A percentile compares a stretch with the other conserved stretches of the same genome.
phyloP scores from a whole-genome alignment of 129 eudicot species.

The Flaveria linearis region DNA sequence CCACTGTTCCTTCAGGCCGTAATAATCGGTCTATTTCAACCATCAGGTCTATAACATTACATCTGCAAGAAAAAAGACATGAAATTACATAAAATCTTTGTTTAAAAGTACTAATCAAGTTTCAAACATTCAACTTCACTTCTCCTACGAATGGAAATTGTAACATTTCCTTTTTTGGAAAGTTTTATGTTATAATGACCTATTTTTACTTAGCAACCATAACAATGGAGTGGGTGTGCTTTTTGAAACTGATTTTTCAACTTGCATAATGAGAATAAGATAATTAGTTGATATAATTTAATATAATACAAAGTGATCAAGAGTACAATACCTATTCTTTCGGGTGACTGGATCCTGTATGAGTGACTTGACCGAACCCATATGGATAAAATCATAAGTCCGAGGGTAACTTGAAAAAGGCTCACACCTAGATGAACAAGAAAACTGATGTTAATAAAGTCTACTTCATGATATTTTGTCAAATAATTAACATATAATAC shows the following conservation, averaged over 20 bases:
- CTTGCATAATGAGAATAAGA: neutral
- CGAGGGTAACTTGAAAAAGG: conserved; percentile 98
- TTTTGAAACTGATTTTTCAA: neutral
- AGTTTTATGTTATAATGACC: neutral
- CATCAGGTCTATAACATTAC: conserved; percentile 74
- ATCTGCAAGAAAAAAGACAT: conserved; percentile 44
- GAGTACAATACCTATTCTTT: conserved; percentile 55
- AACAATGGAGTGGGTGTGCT: neutral
- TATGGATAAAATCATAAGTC: conserved; percentile 84
- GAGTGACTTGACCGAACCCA: conserved; percentile 63
- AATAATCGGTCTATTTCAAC: conserved; percentile 79
- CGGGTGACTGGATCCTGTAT: conserved; percentile 61
- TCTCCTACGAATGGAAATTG: neutral
- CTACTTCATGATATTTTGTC: neutral
- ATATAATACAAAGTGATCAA: neutral
- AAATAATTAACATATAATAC: conserved; percentile 3
- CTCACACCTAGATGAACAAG: conserved; percentile 66
- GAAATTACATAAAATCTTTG: conserved; percentile 8
- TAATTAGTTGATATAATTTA: neutral
- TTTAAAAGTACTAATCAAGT: neutral
- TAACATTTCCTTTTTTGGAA: no score
- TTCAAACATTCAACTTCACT: neutral
- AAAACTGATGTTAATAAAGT: conserved; percentile 3
- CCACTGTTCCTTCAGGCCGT: conserved; percentile 79
- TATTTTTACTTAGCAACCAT: neutral